phyloP scores from a whole-genome alignment of 495 filamentous ascomycete species.

The Xylaria telfairii region DNA sequence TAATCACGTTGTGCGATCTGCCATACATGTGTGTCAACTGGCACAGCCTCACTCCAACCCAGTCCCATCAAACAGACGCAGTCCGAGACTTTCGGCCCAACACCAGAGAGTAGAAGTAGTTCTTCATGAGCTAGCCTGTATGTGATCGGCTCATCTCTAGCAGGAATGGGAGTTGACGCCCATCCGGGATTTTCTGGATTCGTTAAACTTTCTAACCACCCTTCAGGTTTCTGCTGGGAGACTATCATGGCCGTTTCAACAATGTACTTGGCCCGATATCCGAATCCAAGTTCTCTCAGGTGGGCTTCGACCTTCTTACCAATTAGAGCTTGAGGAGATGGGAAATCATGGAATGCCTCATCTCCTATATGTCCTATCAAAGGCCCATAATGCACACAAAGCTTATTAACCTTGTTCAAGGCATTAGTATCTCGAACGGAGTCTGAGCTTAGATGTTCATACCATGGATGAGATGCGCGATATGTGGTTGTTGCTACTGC shows the following conservation, averaged over 20 bases:
- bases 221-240: slow-evolving; percentile 64
- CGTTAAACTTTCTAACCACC: slow-evolving; percentile 76
- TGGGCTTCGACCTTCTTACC: slow-evolving; percentile 73
- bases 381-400: slow-evolving; percentile 84
- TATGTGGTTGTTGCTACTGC: slow-evolving; percentile 99
- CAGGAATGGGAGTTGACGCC: slow-evolving; percentile 27
- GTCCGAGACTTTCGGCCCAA: slow-evolving; percentile 96
- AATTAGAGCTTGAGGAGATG: slow-evolving; percentile 72
- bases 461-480: slow-evolving; percentile 92
- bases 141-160: slow-evolving; percentile 27
- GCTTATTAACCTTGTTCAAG: slow-evolving; percentile 72
- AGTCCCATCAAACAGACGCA: slow-evolving; percentile 97
- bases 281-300: slow-evolving; percentile 86
- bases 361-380: slow-evolving; percentile 73
- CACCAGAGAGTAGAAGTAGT: slow-evolving; percentile 78
- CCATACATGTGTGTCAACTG: slow-evolving; percentile 98
- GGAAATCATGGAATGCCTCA: slow-evolving; percentile 86
- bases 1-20: slow-evolving; percentile 98
- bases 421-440: background rate
- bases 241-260: slow-evolving; percentile 82
- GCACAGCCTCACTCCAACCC: slow-evolving; percentile 94
- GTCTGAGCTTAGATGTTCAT: slow-evolving; percentile 2
- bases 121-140: slow-evolving; percentile 85
- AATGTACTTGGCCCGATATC: slow-evolving; percentile 93
- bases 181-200: slow-evolving; percentile 74